These are phyloP conservation scores for Rhizopus sp. DNA, from an alignment of 371 early-diverging fungal species.

Conservation along the genomic window DNA sequence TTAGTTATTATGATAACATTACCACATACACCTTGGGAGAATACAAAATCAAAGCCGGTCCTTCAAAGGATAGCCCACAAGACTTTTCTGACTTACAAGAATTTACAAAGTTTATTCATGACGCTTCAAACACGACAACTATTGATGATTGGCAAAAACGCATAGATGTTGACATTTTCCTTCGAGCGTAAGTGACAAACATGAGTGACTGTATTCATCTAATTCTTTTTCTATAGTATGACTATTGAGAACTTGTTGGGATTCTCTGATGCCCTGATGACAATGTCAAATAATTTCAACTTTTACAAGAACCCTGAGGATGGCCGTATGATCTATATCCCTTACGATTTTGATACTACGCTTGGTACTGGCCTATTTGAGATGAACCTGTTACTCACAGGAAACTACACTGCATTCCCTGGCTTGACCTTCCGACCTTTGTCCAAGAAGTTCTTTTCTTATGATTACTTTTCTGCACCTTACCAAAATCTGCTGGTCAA, in stretches of 20 bases:
- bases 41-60: conserved; percentile 25
- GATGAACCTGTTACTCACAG: conserved; percentile 12
- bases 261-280: conserved; percentile 31
- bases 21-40: conserved; percentile 15
- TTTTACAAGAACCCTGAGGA: conserved; percentile 21
- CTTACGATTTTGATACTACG: conserved; percentile 32
- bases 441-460: conserved; percentile 11
- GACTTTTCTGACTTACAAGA: conserved; percentile 12
- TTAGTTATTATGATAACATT: conserved; percentile 12
- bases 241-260: conserved; percentile 31
- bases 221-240: conserved; percentile 21
- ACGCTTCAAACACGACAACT: conserved; percentile 5
- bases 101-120: conserved; percentile 23
- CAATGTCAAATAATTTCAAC: conserved; percentile 30
- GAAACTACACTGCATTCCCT: conserved; percentile 29
- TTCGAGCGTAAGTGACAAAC: conserved; percentile 17
- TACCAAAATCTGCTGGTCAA: conserved; percentile 14
- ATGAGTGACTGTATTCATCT: conserved; percentile 7
- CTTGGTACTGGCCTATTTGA: conserved; percentile 22
- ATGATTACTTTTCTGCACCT: conserved; percentile 14
- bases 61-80: neutral
- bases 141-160: conserved; percentile 19
- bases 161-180: conserved; percentile 17
- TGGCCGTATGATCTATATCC: conserved; percentile 26
- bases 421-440: conserved; percentile 24